Conservation (phyloP, 2,329 filamentous ascomycete species). For the Paecilomyces niveus region DNA sequence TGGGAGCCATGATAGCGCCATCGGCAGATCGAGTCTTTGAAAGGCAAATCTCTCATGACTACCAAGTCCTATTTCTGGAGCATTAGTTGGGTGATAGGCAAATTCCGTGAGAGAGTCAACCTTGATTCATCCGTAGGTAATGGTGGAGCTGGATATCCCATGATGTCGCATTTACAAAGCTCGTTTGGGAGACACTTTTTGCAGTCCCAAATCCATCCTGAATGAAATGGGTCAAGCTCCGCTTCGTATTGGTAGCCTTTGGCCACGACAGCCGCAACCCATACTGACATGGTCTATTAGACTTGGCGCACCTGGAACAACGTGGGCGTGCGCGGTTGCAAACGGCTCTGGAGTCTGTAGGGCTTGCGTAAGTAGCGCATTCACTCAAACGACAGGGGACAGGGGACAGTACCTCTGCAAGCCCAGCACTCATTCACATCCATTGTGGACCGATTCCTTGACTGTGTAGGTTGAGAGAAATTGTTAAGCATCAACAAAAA, state of each 20-base stretch:
- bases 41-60: constrained; percentile 2
- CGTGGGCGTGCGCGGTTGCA: constrained; percentile 3
- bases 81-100: constrained; percentile 1
- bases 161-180: constrained; percentile 3
- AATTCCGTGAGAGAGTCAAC: constrained; percentile 1
- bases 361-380: too few relatives aligned
- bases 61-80: constrained; percentile 3
- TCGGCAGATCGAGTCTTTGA: constrained; percentile 1
- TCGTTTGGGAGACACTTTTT: constrained; percentile 2
- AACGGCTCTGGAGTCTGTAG: constrained; percentile 1
- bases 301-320: constrained; percentile 3
- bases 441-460: constrained; percentile 1
- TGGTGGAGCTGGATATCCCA: constrained; percentile 3
- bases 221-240: constrained; percentile 3
- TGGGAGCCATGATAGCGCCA: constrained; percentile 4
- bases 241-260: constrained; percentile 5
- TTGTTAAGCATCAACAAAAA: constrained; percentile 1
- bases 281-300: constrained; percentile 4
- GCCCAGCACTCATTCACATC: constrained; percentile 1
- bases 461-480: neutral
- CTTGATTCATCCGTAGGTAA: constrained; percentile 4
- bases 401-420: too few relatives aligned
- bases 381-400: too few relatives aligned
- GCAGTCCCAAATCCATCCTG: constrained; percentile 1
- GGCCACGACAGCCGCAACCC: constrained; percentile 3